Percentiles rank a stretch among this genome's conserved stretches.
Conservation (phyloP, 345 rosid genomes). For the Durio zibethinus region DNA sequence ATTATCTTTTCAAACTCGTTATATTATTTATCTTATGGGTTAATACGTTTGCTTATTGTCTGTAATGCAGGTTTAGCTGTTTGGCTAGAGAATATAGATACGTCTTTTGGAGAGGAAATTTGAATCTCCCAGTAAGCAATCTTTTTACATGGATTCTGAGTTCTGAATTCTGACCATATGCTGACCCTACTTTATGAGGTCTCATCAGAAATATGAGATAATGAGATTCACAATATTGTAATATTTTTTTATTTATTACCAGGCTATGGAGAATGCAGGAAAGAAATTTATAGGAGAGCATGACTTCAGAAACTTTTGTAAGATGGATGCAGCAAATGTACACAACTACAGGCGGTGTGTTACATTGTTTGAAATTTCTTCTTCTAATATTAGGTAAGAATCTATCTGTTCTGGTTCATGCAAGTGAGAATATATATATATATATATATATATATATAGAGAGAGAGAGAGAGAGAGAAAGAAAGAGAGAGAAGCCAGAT, state of each 20-base stretch:
- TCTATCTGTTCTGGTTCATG: background rate
- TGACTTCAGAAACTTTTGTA: slow-evolving; percentile 90
- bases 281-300: slow-evolving; percentile 84
- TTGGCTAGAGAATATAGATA: slow-evolving; percentile 75
- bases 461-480: no score
- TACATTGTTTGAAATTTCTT: slow-evolving; percentile 57
- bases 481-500: no score
- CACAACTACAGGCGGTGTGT: slow-evolving; percentile 66
- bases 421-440: background rate
- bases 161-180: background rate
- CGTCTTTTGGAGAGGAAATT: slow-evolving; percentile 69
- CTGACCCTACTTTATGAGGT: background rate
- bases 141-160: slow-evolving; percentile 5
- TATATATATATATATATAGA: no score
- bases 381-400: slow-evolving; percentile 55
- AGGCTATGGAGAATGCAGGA: slow-evolving; percentile 85
- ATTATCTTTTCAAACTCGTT: background rate
- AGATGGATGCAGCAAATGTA: slow-evolving; percentile 93
- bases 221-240: slow-evolving; percentile 4
- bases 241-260: slow-evolving; percentile 9
- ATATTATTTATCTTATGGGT: background rate
- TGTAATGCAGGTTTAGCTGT: slow-evolving; percentile 74
- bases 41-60: slow-evolving; percentile 16
- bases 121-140: slow-evolving; percentile 57
- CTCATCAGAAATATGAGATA: slow-evolving; percentile 12